Evolutionary conservation across 75 land plant species (phyloP), one percentile per base, ranked within the genome.

Genomic region (Sequoia sempervirens): DNA sequence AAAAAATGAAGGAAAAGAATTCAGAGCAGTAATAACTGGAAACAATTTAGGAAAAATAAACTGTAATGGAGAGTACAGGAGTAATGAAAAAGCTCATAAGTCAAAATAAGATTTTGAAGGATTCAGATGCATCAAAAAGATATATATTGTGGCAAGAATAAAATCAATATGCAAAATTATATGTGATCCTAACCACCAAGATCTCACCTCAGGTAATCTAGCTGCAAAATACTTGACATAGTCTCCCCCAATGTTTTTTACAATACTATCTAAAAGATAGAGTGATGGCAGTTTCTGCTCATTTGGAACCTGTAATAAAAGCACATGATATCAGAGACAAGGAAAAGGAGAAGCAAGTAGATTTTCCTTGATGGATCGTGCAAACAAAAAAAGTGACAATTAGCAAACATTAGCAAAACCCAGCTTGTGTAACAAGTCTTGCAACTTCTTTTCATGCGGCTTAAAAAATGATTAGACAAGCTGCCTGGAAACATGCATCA

Each of bases 201-300:
- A 80, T 32, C 90, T 84, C 68, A 98, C 99, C 97, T 98, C 99
- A 68, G 99, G 98, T 73, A 98, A 85, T 54, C 92, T 91, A 17
- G 93, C 89, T 80, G 97, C 91, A 85, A 98, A 98, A 83, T 91
- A 88, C 80, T 93, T 93, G 78, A 98, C 90, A 83, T 97, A 97
- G 45, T 96, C 99, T 64, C 92, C 89, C 61, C 96, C 99, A 84
- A 97, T 95, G 84, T 97, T 98, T 89, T 98, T 98, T 68, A 98
- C 99, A 87, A 98, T 98, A 85, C 99, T 98, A 86, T 98, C 99
- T 53, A 98, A 89, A 53, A 98, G 92, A 90, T 98, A 98, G n/a
- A 98, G 93, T 43, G 97, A 96, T 75, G 99, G 99, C 70, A 98
- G 88, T 90, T 98, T 98, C 74, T 98, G 99, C 41, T 98, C 99